Base-by-base conservation (phyloP, 2,329 filamentous ascomycete species). In the Pleomassaria siparia region DNA sequence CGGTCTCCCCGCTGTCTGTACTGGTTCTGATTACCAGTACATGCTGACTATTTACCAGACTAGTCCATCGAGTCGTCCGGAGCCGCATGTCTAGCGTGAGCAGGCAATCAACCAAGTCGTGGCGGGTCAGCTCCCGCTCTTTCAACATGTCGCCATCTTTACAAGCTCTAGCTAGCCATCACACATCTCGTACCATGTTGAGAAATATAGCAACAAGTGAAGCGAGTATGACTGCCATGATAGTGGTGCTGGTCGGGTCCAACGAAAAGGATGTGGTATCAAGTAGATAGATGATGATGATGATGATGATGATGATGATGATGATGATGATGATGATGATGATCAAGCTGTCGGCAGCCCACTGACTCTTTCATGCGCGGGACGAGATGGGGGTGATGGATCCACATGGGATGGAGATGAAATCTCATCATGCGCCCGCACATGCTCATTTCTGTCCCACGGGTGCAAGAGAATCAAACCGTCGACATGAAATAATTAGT, bases 11-110 rank as follows among this genome's bases (percentile, higher is more conserved):
- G n/a, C n/a, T n/a, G n/a, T n/a, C n/a, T n/a, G n/a, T n/a, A n/a
- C n/a, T n/a, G n/a, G n/a, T 29, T 16, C 42, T 21, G 26, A 36
- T 44, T 37, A 44, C 20, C 32, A 46, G 44, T 51, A 51, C 41
- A 16, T 47, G 46, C 46, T 43, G 32, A 45, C 40, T 35, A 40
- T 40, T n/a, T n/a, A n/a, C 24, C 32, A 35, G 10, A 25, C 24
- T 37, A 40, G 18, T 42, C 24, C 35, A 40, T 46, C 42, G 29
- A 32, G 35, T n/a, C 18, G n/a, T n/a, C 44, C 28, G 32, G 16
- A 12, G 32, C 25, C 29, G 41, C 15, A 16, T 35, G 36, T 8
- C 22, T 44, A 43, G 45, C 21, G 49, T 40, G 16, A 20, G 18
- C 26, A 29, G 40, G 28, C 28, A 18, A n/a, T 20, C 28, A 36